Base-by-base conservation (phyloP, 257 asterid genomes). In the Nicotiana obtusifolia region DNA sequence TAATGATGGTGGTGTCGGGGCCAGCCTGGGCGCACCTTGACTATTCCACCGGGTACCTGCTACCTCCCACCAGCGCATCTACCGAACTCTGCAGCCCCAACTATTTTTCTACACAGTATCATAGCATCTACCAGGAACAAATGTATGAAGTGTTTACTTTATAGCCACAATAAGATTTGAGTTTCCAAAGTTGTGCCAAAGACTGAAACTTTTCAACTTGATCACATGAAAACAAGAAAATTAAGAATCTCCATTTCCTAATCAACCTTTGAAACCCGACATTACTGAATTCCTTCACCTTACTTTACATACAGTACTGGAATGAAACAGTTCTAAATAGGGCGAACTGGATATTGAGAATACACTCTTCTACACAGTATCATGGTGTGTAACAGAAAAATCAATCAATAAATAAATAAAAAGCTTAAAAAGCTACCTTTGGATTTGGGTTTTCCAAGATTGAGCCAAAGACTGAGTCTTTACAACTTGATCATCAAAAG, bases 401-500 rank as follows among this genome's bases (percentile, higher is more conserved):
- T n/a, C n/a, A n/a, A 71, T 5, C 0, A 33, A 33, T 5, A 57
- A 13, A 17, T n/a, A n/a, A 11, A 53, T 4, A 17, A 53, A 78
- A 44, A 13, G 26, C 30, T 31, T 20, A 59, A 15, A 22, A 19
- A 64, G 81, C 81, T 66, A 95, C 99, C 99, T 92, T 81, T 89
- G 87, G 14, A 93, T 90, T 81, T 89, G 89, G 15, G 84, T 80
- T 78, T 93, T 87, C 99, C 98, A 95, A 9, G 90, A 90, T 24
- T 90, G 88, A 0, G 92, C 93, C 92, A 95, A 87, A 77, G 88
- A 88, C 83, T 95, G 95, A 5, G 95, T 91, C 80, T 90, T 88
- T 77, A 91, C 91, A 76, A 87, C 90, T 82, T 94, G 93, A 59
- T 95, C 97, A 37, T 83, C 87, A 15, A 86, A 81, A 49, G 93